Conservation (phyloP, 2,329 filamentous ascomycete species). For the Penicillium rolfsii region DNA sequence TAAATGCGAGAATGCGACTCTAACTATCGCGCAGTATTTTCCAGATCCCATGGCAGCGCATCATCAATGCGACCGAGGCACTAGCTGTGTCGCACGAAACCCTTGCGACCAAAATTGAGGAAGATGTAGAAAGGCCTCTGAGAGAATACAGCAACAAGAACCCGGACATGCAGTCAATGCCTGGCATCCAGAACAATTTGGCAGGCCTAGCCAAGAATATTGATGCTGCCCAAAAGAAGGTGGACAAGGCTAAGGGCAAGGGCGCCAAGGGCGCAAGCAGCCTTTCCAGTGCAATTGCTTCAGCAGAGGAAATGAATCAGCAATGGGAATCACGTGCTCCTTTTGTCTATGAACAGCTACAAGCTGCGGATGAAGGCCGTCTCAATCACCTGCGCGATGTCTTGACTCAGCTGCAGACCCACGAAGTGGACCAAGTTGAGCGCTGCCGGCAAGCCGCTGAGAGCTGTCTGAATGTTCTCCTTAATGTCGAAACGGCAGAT, state of each 20-base stretch:
- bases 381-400: constrained; percentile 88
- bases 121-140: constrained; percentile 83
- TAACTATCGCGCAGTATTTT: constrained; percentile 69
- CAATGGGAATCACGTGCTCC: constrained; percentile 96
- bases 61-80: constrained; percentile 76
- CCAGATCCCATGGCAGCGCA: constrained; percentile 84
- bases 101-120: constrained; percentile 79
- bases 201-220: constrained; percentile 79
- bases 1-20: constrained; percentile 12
- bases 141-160: constrained; percentile 73
- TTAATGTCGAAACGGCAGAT: constrained; percentile 83
- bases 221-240: constrained; percentile 79
- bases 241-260: constrained; percentile 81
- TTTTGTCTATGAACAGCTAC: constrained; percentile 90
- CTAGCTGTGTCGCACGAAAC: constrained; percentile 82
- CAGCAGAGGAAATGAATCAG: constrained; percentile 74
- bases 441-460: constrained; percentile 74
- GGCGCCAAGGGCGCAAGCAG: constrained; percentile 73
- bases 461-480: constrained; percentile 75
- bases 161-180: constrained; percentile 76
- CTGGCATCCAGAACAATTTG: constrained; percentile 80
- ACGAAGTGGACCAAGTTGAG: constrained; percentile 86
- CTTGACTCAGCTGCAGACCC: constrained; percentile 89
- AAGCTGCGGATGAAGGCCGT: constrained; percentile 85
- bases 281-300: constrained; percentile 71